Evolutionary conservation across 2,329 filamentous ascomycete genomes (phyloP).

Genomic region (Pyricularia sp.): DNA sequence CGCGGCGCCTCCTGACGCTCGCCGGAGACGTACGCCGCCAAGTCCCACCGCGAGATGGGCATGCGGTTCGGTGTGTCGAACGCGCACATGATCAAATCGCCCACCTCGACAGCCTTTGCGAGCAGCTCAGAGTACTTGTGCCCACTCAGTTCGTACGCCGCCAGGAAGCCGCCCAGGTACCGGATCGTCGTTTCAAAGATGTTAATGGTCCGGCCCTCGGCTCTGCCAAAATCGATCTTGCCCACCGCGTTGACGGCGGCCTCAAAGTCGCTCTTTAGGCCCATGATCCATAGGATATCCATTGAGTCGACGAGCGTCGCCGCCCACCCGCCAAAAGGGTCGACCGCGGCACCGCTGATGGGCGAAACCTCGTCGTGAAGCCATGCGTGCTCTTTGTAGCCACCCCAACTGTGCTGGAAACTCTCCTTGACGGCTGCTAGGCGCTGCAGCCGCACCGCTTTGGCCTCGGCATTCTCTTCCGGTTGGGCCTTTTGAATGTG

Average conservation of each 20-base stretch:
- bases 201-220: conserved; percentile 22
- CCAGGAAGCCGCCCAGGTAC: conserved; percentile 18
- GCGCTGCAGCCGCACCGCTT: conserved; percentile 23
- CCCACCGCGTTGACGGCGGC: conserved; percentile 31
- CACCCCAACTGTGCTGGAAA: conserved; percentile 43
- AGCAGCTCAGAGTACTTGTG: conserved; percentile 39
- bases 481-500: conserved; percentile 47
- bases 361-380: conserved; percentile 50
- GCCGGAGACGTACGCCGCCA: conserved; percentile 32
- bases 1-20: conserved; percentile 29
- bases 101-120: conserved; percentile 49
- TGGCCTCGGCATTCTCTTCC: conserved; percentile 23
- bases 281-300: conserved; percentile 45
- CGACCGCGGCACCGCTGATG: conserved; percentile 33
- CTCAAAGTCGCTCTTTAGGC: conserved; percentile 35
- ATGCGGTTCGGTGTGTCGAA: conserved; percentile 59
- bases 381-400: conserved; percentile 52
- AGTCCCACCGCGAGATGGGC: conserved; percentile 46
- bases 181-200: conserved; percentile 19
- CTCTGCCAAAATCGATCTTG: conserved; percentile 34
- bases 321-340: conserved; percentile 50
- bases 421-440: conserved; percentile 32
- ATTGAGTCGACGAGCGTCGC: conserved; percentile 40
- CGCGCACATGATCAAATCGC: conserved; percentile 49
- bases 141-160: conserved; percentile 19